Percentiles rank a stretch among this genome's conserved stretches.
These are phyloP conservation scores for Ceratocystis variospora DNA, from an alignment of 2,329 filamentous ascomycete genomes.

Conservation along the genomic window DNA sequence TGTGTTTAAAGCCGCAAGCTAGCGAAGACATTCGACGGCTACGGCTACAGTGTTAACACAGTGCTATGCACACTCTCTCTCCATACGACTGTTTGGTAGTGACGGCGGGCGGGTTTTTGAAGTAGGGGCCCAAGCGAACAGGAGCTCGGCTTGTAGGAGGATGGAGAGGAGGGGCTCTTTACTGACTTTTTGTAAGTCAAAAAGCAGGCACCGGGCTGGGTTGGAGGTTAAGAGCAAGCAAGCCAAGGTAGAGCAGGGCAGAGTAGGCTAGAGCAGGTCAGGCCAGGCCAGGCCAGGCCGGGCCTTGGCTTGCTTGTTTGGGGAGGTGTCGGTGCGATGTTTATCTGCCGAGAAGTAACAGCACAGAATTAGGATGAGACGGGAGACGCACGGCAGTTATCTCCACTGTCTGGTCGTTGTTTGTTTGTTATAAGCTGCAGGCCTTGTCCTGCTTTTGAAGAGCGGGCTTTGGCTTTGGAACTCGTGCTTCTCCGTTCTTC, in stretches of 20 bases:
- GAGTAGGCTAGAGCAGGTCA: no score
- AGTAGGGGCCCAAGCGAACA: not conserved
- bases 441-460: not conserved
- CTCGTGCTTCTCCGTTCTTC: no score
- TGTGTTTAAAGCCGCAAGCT: slow-evolving; percentile 2
- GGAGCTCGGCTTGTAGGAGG: not conserved
- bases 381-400: not conserved
- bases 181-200: no score
- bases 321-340: not conserved
- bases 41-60: not conserved
- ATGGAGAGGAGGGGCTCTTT: no score
- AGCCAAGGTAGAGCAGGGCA: no score
- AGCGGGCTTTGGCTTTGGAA: no score
- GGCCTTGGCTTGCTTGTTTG: not conserved
- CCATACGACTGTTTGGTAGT: not conserved
- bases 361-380: not conserved
- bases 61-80: not conserved
- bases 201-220: no score
- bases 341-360: not conserved
- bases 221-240: no score
- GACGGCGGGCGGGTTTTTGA: no score
- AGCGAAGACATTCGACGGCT: not conserved
- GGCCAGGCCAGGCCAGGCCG: not conserved
- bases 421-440: not conserved
- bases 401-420: not conserved